These are phyloP conservation scores for Harrya chromipes DNA, from an alignment of 768 basidiomycete species.

Conservation along the genomic window DNA sequence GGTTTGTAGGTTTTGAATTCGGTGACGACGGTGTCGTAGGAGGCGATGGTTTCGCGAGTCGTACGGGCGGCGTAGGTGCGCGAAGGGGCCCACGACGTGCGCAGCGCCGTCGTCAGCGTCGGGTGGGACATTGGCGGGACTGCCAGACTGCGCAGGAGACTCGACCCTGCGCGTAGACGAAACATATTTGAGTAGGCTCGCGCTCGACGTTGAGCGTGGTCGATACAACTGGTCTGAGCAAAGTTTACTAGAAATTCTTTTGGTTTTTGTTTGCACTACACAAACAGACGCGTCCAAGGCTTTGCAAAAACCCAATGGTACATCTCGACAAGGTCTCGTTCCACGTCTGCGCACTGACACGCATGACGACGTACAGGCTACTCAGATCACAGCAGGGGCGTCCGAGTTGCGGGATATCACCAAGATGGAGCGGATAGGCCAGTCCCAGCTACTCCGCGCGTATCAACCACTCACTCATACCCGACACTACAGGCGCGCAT, in stretches of 20 bases:
- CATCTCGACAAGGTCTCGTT: neutral
- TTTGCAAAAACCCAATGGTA: constrained; percentile 28
- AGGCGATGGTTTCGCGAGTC: constrained; percentile 30
- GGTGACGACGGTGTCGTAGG: constrained; percentile 40
- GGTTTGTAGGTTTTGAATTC: constrained; percentile 91
- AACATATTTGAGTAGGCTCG: too few species aligned
- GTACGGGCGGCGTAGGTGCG: constrained; percentile 36
- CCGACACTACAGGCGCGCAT: constrained; percentile 60
- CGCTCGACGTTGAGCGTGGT: too few species aligned
- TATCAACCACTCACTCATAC: constrained; percentile 2
- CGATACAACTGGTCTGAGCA: neutral
- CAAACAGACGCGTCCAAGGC: constrained; percentile 33
- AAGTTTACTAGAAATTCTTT: neutral
- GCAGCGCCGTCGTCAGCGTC: constrained; percentile 7
- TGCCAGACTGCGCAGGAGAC: constrained; percentile 16
- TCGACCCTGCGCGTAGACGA: constrained; percentile 16
- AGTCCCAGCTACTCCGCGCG: constrained; percentile 7
- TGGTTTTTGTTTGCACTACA: constrained; percentile 28
- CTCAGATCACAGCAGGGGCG: constrained; percentile 74
- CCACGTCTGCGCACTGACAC: neutral
- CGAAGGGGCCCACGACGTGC: constrained; percentile 11
- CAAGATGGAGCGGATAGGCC: constrained; percentile 92
- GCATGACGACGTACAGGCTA: constrained; percentile 39
- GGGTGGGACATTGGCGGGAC: neutral
- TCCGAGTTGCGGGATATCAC: constrained; percentile 83